Base-by-base conservation (phyloP, 2,329 filamentous ascomycete species). In the Acrocalymma vagum region DNA sequence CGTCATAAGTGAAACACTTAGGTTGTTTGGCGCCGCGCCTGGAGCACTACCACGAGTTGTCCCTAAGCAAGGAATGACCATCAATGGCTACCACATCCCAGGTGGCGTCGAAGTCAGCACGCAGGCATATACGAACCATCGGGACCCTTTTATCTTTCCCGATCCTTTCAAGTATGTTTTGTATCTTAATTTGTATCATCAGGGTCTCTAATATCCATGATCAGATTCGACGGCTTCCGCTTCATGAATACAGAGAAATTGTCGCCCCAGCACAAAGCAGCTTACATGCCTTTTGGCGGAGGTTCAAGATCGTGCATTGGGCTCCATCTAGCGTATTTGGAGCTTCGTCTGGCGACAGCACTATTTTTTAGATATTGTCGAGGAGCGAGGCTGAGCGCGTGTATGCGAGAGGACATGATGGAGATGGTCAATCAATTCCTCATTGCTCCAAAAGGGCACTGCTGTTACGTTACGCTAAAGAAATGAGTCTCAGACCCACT, bases 221-320 rank as follows among this genome's bases (percentile, higher is more conserved):
- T 25, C 20, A 65, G 66, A 4, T 70, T 67, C 45, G 53, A 68
- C 38, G 58, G 63, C 11, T 41, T 44, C 29, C 64, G 63, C 31
- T 70, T 61, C 53, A 35, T 63, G 41, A 39, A 44, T 28, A 54
- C 42, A 11, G 37, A 47, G 14, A 45, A 21, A 8, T 31, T 55
- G 26, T 46, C 54, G 11, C 29, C 48, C 5, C 43, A 45, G 10
- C 60, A 62, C 6, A 76, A 79, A 36, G 74, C 78, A 5, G 79
- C 80, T 15, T 87, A 84, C 47, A 82, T 83, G 75, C 83, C 84
- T 0, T 88, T 88, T 62, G 82, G 84, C 2, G 85, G 79, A 11
- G 85, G 85, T 0, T 83, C 84, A 0, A 73, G 84, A 17, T 83
- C 85, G 69, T 88, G 86, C 50, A 72, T 89, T 4, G 86, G 85